Conservation (phyloP, 331 rosid genomes). For the Stylosanthes scabra region DNA sequence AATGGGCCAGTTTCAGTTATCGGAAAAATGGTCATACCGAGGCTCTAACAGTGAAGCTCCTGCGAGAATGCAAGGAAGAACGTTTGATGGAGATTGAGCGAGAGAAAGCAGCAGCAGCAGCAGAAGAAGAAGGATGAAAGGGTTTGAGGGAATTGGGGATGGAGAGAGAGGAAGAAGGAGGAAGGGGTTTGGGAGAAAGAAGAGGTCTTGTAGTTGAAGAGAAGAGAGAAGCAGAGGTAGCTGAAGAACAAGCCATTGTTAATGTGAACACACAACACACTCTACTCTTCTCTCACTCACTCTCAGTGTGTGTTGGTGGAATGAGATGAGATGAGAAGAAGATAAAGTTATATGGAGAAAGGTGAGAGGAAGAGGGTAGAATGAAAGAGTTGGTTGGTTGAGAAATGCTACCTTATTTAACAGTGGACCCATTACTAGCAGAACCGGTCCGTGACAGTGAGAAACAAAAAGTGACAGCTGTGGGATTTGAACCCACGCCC, state of each 20-base stretch:
- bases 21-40: constrained; percentile 44
- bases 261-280: neutral
- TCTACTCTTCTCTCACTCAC: neutral
- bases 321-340: neutral
- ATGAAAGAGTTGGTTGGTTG: neutral
- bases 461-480: constrained; percentile 72
- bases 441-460: neutral
- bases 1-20: neutral
- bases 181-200: constrained; percentile 47
- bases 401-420: neutral
- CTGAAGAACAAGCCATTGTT: constrained; percentile 68
- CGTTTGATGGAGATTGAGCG: constrained; percentile 51
- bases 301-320: neutral
- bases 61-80: constrained; percentile 48
- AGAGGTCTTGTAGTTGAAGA: constrained; percentile 53
- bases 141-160: constrained; percentile 48
- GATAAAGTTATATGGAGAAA: neutral
- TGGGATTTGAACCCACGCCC: constrained; percentile 99
- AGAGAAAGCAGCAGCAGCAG: constrained; percentile 2
- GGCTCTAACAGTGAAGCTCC: constrained; percentile 67
- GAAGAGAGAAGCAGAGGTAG: constrained; percentile 68
- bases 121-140: constrained; percentile 47
- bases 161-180: constrained; percentile 44
- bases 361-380: neutral
- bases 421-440: neutral